Percentiles rank a stretch among this genome's conserved stretches.
Conservation (phyloP, 805 yeast genomes). For the Ogataea nakhonphanomensis region DNA sequence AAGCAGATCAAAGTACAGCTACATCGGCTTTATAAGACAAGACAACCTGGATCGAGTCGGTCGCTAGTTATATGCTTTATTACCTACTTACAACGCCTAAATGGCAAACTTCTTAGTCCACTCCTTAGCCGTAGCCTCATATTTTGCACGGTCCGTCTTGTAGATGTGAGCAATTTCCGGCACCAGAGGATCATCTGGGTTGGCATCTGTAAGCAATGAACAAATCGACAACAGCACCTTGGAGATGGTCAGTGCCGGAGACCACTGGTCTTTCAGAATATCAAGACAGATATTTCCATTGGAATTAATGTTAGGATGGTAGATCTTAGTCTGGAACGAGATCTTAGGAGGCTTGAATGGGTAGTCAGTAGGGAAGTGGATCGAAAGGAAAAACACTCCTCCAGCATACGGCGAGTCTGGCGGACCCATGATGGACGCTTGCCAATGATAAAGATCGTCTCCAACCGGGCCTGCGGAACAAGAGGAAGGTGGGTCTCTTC, state of each 20-base stretch:
- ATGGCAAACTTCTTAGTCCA: constrained; percentile 99
- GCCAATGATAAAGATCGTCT: constrained; percentile 98
- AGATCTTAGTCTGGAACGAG: constrained; percentile 89
- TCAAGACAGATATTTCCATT: constrained; percentile 96
- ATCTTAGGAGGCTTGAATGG: constrained; percentile 98
- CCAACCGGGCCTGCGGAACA: constrained; percentile 99
- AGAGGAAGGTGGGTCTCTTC: constrained; percentile 98
- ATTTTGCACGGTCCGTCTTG: constrained; percentile 89
- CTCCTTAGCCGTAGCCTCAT: constrained; percentile 95
- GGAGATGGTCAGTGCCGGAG: constrained; percentile 95
- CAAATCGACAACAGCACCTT: constrained; percentile 93
- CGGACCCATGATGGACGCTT: constrained; percentile 99
- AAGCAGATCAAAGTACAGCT: background rate
- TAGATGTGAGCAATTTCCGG: constrained; percentile 97
- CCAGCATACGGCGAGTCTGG: constrained; percentile 80
- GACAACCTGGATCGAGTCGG: background rate
- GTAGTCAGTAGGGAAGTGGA: constrained; percentile 98
- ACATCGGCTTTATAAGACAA: background rate
- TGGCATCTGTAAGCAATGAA: constrained; percentile 94
- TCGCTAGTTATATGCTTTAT: constrained; percentile 11
- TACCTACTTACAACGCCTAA: constrained; percentile 32
- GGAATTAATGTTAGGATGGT: constrained; percentile 95
- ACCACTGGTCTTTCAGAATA: constrained; percentile 97
- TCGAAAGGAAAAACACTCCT: constrained; percentile 93
- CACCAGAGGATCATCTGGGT: constrained; percentile 98